Evolutionary conservation across 2,329 filamentous ascomycete species (phyloP), one percentile per base, ranked within the genome.

Genomic region (Monosporascus sp.): DNA sequence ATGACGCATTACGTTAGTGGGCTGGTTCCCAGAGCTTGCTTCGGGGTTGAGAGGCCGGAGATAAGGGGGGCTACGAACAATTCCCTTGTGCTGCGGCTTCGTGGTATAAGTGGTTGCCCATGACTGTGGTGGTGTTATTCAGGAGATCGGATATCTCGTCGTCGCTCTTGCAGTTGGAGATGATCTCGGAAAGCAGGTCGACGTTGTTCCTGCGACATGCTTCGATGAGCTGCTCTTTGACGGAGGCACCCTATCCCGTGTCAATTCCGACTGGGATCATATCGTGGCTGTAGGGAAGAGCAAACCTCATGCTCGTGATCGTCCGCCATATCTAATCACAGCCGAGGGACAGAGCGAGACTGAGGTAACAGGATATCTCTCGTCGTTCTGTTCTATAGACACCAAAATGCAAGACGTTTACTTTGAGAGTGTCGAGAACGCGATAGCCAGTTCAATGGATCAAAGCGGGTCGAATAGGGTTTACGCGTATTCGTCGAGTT

Each of bases 181-280:
- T 79, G 53, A 92, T 81, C 64, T 94, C 87, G 63, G 82, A 74
- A 53, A 97, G 84, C 56, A 97, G 84, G 51, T 93, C 87, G 61
- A 86, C 86, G 74, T 97, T 97, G 80, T 97, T 93, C 67, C 91
- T 84, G 57, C 93, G 90, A 75, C 89, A 96, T 64, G 94, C 90
- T 77, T 96, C 93, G 73, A 97, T 84, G 63, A 97, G 82, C 66
- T 89, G 82, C 76, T 97, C 93, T 70, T 86, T 81, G 47, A 86
- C 84, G 55, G 89, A 89, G 63, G 93, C 93, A 69, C 93, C 94
- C 88, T 96, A 35, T 35, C 2, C 31, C 4, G 64, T 54, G 41
- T 51, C 24, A 46, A 26, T 7, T 14, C 43, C 7, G 9, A 20
- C 19, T 43, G 5, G 19, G 19, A 14, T 43, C 40, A 43, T 22